Conservation (phyloP, 2,329 filamentous ascomycete species). For the Zelopaecilomyces penicillatus region DNA sequence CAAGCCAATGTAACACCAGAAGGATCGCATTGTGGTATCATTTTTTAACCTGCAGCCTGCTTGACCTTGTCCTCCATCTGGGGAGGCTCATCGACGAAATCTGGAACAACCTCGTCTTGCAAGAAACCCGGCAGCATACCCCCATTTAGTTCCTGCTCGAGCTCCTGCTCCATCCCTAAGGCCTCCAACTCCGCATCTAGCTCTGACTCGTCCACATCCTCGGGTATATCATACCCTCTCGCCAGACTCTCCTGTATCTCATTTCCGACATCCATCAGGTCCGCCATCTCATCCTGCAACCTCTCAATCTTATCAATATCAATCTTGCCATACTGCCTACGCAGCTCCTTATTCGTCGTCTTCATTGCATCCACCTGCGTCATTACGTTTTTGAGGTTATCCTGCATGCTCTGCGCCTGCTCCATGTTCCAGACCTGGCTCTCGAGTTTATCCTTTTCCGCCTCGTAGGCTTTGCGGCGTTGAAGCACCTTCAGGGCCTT, state of each 20-base stretch:
- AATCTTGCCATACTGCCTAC: conserved; percentile 93
- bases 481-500: conserved; percentile 93
- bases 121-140: conserved; percentile 73
- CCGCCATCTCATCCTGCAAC: conserved; percentile 98
- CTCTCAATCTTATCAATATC: conserved; percentile 96
- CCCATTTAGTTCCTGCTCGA: conserved; percentile 57
- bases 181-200: conserved; percentile 94
- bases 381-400: conserved; percentile 98
- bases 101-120: conserved; percentile 75
- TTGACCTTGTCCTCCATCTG: conserved; percentile 66
- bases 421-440: conserved; percentile 99
- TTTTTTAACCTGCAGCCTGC: conserved; percentile 57
- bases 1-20: neutral
- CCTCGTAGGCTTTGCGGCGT: conserved; percentile 88
- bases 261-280: conserved; percentile 93
- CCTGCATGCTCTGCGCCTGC: conserved; percentile 95
- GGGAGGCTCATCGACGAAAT: conserved; percentile 90
- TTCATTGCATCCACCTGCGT: conserved; percentile 97
- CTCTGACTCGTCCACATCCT: conserved; percentile 95
- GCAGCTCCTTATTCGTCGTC: conserved; percentile 86
- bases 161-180: conserved; percentile 84
- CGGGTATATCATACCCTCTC: conserved; percentile 85
- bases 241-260: conserved; percentile 95
- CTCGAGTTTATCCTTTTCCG: conserved; percentile 87
- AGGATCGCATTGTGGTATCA: neutral